phyloP scores from a whole-genome alignment of 495 filamentous ascomycete species.

The Chaetomium fimeti region DNA sequence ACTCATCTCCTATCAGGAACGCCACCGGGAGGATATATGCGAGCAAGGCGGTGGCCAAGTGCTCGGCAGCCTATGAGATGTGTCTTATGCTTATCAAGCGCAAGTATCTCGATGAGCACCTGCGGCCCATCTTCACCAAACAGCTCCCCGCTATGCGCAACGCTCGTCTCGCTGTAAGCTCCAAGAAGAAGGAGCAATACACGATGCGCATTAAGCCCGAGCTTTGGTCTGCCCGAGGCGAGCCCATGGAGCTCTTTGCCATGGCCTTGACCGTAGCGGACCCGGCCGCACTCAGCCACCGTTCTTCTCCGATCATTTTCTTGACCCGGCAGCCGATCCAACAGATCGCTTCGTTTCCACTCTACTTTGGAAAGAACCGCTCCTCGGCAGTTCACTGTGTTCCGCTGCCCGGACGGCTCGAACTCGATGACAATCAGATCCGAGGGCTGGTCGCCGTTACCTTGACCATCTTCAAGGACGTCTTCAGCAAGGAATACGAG shows the following conservation, averaged over 20 bases:
- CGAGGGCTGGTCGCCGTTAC: conserved; percentile 65
- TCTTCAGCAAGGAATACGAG: conserved; percentile 86
- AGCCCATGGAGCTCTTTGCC: conserved; percentile 59
- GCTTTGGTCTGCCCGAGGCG: conserved; percentile 61
- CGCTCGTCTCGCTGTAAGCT: conserved; percentile 78
- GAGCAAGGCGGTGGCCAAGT: conserved; percentile 78
- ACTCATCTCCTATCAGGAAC: conserved; percentile 66
- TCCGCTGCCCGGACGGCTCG: conserved; percentile 39
- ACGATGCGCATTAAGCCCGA: conserved; percentile 74
- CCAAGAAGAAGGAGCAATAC: conserved; percentile 71
- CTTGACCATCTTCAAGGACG: conserved; percentile 71
- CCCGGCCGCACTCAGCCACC: conserved; percentile 56
- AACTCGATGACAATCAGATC: conserved; percentile 42
- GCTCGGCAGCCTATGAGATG: conserved; percentile 84
- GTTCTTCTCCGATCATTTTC: conserved; percentile 66
- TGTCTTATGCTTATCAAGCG: conserved; percentile 68
- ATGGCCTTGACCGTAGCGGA: conserved; percentile 62
- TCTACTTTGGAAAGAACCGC: conserved; percentile 65
- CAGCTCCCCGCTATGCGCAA: conserved; percentile 83
- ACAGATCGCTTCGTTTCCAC: conserved; percentile 61
- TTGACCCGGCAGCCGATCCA: conserved; percentile 68
- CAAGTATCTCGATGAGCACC: conserved; percentile 66
- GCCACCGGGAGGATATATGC: conserved; percentile 58
- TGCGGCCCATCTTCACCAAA: conserved; percentile 71
- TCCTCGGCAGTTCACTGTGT: conserved; percentile 56